Base-by-base conservation (phyloP, 2,329 filamentous ascomycete species). In the Westerdykella ornata region DNA sequence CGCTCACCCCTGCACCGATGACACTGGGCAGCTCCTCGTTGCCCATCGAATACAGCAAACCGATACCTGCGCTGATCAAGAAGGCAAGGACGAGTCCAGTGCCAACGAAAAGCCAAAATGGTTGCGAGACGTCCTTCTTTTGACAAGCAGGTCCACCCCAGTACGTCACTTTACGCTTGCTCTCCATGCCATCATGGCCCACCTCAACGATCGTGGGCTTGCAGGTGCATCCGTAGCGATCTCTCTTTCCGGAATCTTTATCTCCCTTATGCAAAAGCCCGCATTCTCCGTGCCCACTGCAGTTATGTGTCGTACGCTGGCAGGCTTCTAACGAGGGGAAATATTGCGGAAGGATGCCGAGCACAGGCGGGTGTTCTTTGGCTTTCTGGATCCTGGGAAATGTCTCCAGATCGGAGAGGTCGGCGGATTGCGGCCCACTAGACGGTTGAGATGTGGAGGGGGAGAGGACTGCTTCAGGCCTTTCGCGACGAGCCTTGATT, bases 1-100 rank as follows among this genome's bases (percentile, higher is more conserved):
- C 78, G 50, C 84, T 85, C 29, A 98, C 90, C 49, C 92, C 92
- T 36, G 92, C 92, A n/a, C 88, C 88, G 65, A 98, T 89, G 7
- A 98, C 90, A 54, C 88, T 88, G 0, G 92, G 92, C 49, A 97
- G 73, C 68, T 88, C 84, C 71, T 94, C 82, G 63, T 85, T 79
- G 26, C 90, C 92, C 57, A 97, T 85, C 48, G 73, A 82, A 67
- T 84, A 92, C 40, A 98, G 67, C 74, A 94, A 72, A 5, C 82
- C 80, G 53, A 97, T 82, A 9, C 80, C 81, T 62, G 84, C 82
- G 29, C 73, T 74, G 19, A 94, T 69, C 29, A 85, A 68, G 35
- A 78, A 76, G 1, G 92, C 68, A 47, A 94, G 72, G 29, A 81
- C 68, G 36, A 96, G 69, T 3, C 78, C 82, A 54, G 92, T 84